These are phyloP conservation scores for Pleurotus sapidus DNA, from an alignment of 768 basidiomycete genomes.

Conservation along the genomic window DNA sequence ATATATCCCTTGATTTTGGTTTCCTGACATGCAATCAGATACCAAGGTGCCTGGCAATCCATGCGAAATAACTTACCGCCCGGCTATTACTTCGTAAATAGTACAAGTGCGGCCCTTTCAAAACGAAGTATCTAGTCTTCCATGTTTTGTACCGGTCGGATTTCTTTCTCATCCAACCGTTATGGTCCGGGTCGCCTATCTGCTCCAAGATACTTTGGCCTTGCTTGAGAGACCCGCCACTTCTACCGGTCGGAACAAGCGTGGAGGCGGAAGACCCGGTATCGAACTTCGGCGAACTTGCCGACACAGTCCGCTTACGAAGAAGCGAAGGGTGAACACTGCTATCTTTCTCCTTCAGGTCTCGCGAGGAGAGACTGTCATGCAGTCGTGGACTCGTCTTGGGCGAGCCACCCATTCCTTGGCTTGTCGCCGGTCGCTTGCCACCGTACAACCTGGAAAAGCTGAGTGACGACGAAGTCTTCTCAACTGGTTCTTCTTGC, in stretches of 20 bases:
- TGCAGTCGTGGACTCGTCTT: conserved; percentile 8
- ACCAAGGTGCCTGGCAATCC: no score
- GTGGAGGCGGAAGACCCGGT: conserved; percentile 9
- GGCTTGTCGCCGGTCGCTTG: conserved; percentile 9
- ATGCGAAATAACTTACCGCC: conserved; percentile 31
- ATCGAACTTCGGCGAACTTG: conserved; percentile 15
- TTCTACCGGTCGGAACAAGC: conserved; percentile 11
- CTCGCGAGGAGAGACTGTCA: conserved; percentile 4
- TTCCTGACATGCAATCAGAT: conserved; percentile 49
- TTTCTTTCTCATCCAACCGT: conserved; percentile 95
- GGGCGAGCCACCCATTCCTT: conserved; percentile 4
- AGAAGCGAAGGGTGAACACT: conserved; percentile 37
- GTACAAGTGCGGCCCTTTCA: conserved; percentile 92
- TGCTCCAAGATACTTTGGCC: conserved; percentile 82
- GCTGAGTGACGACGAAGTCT: conserved; percentile 41
- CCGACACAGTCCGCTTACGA: conserved; percentile 55
- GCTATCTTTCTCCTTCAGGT: conserved; percentile 14
- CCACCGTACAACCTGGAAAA: conserved; percentile 46
- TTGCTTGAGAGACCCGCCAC: conserved; percentile 39
- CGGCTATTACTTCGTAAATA: conserved; percentile 75
- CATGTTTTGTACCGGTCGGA: conserved; percentile 91
- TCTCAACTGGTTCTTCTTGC: conserved; percentile 36
- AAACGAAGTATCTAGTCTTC: conserved; percentile 89
- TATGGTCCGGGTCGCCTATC: conserved; percentile 87
- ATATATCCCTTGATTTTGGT: conserved; percentile 96